These are phyloP conservation scores for Pezicula carpinea DNA, from an alignment of 2,329 filamentous ascomycete genomes.

Conservation along the genomic window DNA sequence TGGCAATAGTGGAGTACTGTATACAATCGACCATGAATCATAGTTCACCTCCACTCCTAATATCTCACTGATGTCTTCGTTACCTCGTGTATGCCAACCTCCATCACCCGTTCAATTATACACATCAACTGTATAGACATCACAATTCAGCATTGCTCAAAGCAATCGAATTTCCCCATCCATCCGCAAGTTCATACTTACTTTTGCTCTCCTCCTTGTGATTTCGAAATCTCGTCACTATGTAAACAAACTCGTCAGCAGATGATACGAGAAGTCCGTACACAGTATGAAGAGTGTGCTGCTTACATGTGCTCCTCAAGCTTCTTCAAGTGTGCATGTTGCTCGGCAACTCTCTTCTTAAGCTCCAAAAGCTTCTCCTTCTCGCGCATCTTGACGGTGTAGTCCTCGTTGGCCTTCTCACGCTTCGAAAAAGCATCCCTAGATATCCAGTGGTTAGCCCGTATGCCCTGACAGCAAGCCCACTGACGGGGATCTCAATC, in stretches of 20 bases:
- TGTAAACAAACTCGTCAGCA: conserved; percentile 14
- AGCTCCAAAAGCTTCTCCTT: conserved; percentile 81
- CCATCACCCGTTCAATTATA: not conserved
- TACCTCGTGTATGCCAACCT: not conserved
- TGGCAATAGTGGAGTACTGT: not conserved
- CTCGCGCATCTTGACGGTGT: conserved; percentile 82
- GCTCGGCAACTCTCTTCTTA: conserved; percentile 67
- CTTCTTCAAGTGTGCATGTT: conserved; percentile 79
- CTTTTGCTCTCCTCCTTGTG: conserved; percentile 42
- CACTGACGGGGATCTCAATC: not conserved
- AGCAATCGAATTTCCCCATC: not conserved
- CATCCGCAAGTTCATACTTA: conserved; percentile 18
- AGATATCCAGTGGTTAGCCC: conserved; percentile 15
- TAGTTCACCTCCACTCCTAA: not conserved
- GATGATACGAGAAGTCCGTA: not conserved
- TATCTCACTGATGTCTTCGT: not conserved
- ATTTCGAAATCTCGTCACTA: conserved; percentile 73
- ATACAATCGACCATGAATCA: not conserved
- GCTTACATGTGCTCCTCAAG: conserved; percentile 83
- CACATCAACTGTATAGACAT: conserved; percentile 7
- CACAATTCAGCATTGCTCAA: conserved; percentile 15
- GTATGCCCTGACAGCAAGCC: not conserved
- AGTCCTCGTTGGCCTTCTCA: conserved; percentile 81
- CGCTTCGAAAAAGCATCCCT: conserved; percentile 93
- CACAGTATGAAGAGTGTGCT: not conserved